These are phyloP conservation scores for Malus sieversii DNA, from an alignment of 306 rosid species.

Conservation along the genomic window DNA sequence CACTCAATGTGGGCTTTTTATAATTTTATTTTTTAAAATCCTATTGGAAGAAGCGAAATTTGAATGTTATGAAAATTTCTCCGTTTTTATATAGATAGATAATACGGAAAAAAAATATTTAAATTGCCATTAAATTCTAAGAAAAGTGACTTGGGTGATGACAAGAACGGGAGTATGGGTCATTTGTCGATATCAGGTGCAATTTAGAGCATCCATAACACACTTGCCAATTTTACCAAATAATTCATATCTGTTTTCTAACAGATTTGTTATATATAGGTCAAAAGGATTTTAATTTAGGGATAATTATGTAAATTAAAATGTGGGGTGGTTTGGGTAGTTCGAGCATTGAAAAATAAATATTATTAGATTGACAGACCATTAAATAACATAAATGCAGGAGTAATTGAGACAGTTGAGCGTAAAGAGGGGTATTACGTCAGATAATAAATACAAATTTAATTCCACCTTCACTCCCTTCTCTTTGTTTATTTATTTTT, in stretches of 20 bases:
- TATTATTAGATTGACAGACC: conserved; percentile 46
- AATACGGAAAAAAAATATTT: background rate
- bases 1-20: background rate
- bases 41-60: no score
- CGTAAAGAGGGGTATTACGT: conserved; percentile 52
- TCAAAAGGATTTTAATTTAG: conserved; percentile 9
- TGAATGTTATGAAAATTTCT: no score
- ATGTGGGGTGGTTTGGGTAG: conserved; percentile 51
- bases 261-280: background rate
- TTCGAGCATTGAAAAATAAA: conserved; percentile 54
- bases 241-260: background rate
- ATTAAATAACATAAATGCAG: conserved; percentile 76
- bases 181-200: background rate
- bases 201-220: no score
- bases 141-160: background rate
- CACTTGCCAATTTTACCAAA: background rate
- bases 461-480: conserved; percentile 23
- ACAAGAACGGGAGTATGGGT: background rate
- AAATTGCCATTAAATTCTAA: background rate
- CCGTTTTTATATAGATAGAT: no score
- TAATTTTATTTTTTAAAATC: no score
- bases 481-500: conserved; percentile 10
- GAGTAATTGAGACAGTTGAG: conserved; percentile 78
- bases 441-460: conserved; percentile 59
- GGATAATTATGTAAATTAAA: conserved; percentile 30